phyloP scores from a whole-genome alignment of 2,329 filamentous ascomycete species.

The Pyrenochaeta sp. region DNA sequence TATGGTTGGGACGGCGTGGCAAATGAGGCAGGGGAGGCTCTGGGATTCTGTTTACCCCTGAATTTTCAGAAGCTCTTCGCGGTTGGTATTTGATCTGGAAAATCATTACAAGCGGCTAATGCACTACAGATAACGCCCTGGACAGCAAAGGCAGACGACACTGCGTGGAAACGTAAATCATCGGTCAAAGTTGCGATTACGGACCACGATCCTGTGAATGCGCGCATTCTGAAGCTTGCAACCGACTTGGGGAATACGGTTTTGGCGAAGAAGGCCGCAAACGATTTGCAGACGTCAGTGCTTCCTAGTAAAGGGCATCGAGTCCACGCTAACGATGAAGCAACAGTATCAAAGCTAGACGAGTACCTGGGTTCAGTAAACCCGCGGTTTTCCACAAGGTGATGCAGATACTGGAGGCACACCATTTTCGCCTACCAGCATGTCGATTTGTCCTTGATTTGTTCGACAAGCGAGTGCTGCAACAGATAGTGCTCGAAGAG shows the following conservation, averaged over 20 bases:
- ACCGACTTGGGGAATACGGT: conserved; percentile 93
- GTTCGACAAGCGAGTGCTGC: conserved; percentile 89
- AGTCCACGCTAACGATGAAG: conserved; percentile 20
- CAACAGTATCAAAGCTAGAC: conserved; percentile 74
- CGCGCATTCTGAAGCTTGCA: conserved; percentile 82
- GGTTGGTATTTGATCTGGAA: conserved; percentile 49
- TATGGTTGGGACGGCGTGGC: conserved; percentile 93
- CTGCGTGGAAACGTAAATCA: conserved; percentile 40
- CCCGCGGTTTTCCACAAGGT: conserved; percentile 83
- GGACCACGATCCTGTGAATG: conserved; percentile 68
- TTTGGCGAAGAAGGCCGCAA: conserved; percentile 84
- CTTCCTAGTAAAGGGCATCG: neutral
- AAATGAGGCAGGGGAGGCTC: conserved; percentile 78
- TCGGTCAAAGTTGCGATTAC: conserved; percentile 65
- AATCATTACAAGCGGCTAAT: conserved; percentile 19
- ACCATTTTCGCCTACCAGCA: conserved; percentile 86
- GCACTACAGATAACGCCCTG: conserved; percentile 47
- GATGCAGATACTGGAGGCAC: conserved; percentile 83
- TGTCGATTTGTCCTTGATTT: conserved; percentile 91
- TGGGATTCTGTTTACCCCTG: conserved; percentile 86
- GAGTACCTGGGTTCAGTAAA: conserved; percentile 77
- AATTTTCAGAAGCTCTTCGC: conserved; percentile 81
- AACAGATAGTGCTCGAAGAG: conserved; percentile 82
- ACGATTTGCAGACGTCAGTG: conserved; percentile 71
- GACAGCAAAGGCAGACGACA: conserved; percentile 38